Conservation (phyloP, 768 basidiomycete species). For the Cystoderma amianthinum region DNA sequence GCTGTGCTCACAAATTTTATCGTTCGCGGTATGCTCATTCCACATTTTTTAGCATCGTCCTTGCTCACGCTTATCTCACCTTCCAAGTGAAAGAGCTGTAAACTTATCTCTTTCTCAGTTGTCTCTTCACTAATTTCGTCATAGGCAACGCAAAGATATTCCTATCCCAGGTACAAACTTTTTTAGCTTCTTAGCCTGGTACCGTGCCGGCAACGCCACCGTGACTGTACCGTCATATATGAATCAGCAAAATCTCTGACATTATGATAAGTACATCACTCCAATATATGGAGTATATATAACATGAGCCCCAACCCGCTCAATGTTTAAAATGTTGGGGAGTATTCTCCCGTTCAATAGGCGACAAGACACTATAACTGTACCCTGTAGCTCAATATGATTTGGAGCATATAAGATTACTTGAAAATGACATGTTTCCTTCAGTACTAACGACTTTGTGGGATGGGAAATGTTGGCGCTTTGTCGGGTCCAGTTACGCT, state of each 20-base stretch:
- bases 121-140: neutral
- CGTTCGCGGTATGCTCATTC: slow-evolving; percentile 60
- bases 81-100: neutral
- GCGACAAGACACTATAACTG: neutral
- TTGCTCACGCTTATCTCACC: neutral
- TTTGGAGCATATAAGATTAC: neutral
- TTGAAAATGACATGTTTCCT: neutral
- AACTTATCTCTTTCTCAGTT: neutral
- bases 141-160: slow-evolving; percentile 17
- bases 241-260: neutral
- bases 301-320: slow-evolving; percentile 7
- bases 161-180: slow-evolving; percentile 22
- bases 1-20: slow-evolving; percentile 87
- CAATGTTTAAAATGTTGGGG: too few species aligned
- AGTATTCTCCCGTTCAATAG: neutral
- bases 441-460: neutral
- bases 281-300: too few species aligned
- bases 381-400: neutral
- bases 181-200: slow-evolving; percentile 8
- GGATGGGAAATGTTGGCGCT: too few species aligned
- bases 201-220: neutral
- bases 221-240: neutral
- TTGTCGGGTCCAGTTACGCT: too few species aligned
- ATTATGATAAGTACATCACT: neutral
- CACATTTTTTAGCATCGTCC: too few species aligned